Evolutionary conservation across 805 yeast species (phyloP).

Genomic region (Ogataea henricii): DNA sequence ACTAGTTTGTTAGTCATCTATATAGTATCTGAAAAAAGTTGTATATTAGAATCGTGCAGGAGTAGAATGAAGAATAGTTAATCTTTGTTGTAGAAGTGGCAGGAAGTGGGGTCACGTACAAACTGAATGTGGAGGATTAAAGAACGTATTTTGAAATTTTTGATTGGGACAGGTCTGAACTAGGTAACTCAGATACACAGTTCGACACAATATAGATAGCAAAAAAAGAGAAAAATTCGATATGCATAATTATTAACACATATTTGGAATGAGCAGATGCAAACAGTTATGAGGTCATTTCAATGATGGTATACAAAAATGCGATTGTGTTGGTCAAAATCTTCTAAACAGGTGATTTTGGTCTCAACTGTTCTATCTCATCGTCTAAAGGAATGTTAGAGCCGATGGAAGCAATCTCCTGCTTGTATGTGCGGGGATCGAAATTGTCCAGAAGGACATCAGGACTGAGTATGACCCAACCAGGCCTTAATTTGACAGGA

Average conservation of each 20-base stretch:
- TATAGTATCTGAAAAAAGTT: constrained; percentile 7
- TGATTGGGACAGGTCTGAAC: background rate
- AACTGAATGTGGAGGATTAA: background rate
- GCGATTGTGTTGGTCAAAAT: background rate
- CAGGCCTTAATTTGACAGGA: constrained; percentile 69
- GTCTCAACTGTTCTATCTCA: constrained; percentile 80
- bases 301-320: background rate
- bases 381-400: constrained; percentile 63
- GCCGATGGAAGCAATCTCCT: constrained; percentile 47
- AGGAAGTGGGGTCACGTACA: background rate
- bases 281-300: background rate
- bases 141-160: too few species aligned
- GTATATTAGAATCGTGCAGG: constrained; percentile 6
- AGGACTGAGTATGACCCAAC: constrained; percentile 91
- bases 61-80: too few species aligned
- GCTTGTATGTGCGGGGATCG: constrained; percentile 45
- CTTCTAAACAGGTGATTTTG: constrained; percentile 64
- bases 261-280: background rate
- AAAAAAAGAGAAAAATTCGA: background rate
- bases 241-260: background rate
- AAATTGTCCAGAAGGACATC: constrained; percentile 79
- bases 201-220: background rate
- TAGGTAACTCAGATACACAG: background rate
- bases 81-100: background rate
- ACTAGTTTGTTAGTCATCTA: constrained; percentile 8